Percentiles rank a stretch among this genome's conserved stretches.
phyloP scores from a whole-genome alignment of 192 early-diverging fungal genomes.

The Rhizophagus prolifer region DNA sequence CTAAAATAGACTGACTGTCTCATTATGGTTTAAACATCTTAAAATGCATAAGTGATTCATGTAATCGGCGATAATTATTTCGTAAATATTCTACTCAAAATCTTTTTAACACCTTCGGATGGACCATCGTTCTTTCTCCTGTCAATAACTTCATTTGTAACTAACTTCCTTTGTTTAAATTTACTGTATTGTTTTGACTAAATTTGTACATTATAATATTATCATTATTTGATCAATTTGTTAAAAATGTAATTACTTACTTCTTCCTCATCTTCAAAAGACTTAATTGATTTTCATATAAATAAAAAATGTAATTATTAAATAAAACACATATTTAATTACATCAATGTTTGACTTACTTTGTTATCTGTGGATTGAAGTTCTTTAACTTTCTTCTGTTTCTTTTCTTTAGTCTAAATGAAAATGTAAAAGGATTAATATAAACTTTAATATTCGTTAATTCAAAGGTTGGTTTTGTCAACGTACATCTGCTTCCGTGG shows the following conservation, averaged over 20 bases:
- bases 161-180: constrained; percentile 1
- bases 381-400: background rate
- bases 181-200: background rate
- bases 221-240: background rate
- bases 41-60: too few species aligned
- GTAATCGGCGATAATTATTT: background rate
- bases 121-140: background rate
- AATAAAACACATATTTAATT: too few species aligned
- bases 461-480: background rate
- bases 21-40: too few species aligned
- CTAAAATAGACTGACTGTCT: too few species aligned
- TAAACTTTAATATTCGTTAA: background rate
- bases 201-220: background rate
- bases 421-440: background rate
- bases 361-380: background rate
- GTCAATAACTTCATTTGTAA: background rate
- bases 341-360: background rate
- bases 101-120: background rate
- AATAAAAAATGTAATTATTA: too few species aligned
- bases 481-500: background rate
- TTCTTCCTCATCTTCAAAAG: background rate
- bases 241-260: background rate
- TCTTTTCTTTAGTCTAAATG: background rate
- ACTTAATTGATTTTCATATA: background rate
- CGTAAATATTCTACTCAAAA: background rate